Conservation (phyloP, 305 asterid species). For the Fraxinus albicans region DNA sequence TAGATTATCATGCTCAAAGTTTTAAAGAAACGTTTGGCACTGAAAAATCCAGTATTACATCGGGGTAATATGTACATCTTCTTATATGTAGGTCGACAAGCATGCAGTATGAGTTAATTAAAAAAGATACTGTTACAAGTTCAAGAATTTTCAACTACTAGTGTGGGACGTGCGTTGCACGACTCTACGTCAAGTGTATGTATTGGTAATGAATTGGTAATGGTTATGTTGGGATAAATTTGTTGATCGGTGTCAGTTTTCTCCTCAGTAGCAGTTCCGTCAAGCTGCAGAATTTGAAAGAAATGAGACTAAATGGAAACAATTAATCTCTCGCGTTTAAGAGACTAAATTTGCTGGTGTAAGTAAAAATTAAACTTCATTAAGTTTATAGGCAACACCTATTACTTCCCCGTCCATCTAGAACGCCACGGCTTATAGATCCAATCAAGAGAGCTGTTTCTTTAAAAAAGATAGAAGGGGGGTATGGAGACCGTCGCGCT, state of each 20-base stretch:
- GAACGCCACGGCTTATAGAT: not conserved
- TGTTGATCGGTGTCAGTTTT: constrained; percentile 33
- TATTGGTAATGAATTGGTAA: too few species aligned
- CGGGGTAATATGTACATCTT: not conserved
- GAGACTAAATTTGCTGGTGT: not conserved
- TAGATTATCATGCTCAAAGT: constrained; percentile 8
- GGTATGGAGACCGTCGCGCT: not conserved
- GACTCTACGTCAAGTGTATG: too few species aligned
- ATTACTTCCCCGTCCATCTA: not conserved
- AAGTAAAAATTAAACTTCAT: not conserved
- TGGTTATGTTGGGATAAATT: too few species aligned
- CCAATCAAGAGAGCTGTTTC: not conserved
- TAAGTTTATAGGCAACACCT: not conserved
- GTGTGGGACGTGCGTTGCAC: too few species aligned
- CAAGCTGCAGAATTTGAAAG: constrained; percentile 31
- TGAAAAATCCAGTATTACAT: not conserved
- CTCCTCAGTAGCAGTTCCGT: constrained; percentile 25
- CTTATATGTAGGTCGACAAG: not conserved
- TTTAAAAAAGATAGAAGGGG: not conserved
- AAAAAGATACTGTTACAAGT: not conserved
- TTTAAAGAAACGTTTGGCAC: not conserved
- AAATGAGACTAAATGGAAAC: not conserved
- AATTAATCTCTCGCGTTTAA: not conserved
- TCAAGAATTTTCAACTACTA: not conserved
- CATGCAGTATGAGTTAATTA: not conserved